Percentiles rank a stretch among this genome's conserved stretches.
Conservation (phyloP, 768 basidiomycete genomes). For the Mycena venus region DNA sequence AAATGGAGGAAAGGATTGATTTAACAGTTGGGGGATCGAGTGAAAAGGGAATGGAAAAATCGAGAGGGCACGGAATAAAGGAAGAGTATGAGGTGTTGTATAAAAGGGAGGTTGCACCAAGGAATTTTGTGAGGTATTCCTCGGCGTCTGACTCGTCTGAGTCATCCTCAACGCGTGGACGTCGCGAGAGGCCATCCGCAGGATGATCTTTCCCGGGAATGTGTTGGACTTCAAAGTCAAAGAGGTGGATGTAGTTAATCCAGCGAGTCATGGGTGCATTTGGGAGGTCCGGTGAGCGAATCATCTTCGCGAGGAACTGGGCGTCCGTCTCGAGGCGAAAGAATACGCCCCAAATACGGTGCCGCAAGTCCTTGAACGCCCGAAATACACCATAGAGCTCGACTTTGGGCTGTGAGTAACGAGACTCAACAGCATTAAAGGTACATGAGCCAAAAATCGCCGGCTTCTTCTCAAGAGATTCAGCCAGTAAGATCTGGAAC, state of each 20-base stretch:
- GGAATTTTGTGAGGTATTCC: conserved; percentile 37
- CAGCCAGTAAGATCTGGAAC: conserved; percentile 41
- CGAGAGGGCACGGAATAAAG: conserved; percentile 17
- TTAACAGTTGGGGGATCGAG: not conserved
- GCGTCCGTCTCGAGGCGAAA: conserved; percentile 51
- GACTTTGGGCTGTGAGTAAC: conserved; percentile 52
- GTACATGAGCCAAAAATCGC: conserved; percentile 49
- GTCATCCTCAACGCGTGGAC: conserved; percentile 26
- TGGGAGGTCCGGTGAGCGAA: conserved; percentile 32
- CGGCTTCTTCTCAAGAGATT: conserved; percentile 33
- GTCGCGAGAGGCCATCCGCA: conserved; percentile 50
- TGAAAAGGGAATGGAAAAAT: not conserved
- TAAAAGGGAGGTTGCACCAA: not conserved
- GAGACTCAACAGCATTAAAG: conserved; percentile 45
- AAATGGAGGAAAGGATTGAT: not conserved
- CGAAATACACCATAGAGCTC: conserved; percentile 53
- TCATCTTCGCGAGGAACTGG: conserved; percentile 50
- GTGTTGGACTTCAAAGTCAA: conserved; percentile 35
- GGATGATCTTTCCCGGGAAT: not conserved
- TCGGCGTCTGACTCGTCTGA: conserved; percentile 41
- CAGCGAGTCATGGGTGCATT: not conserved
- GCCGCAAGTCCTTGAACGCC: conserved; percentile 43
- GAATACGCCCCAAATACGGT: conserved; percentile 46
- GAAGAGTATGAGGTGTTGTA: not conserved
- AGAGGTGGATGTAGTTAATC: conserved; percentile 40